Base-by-base conservation (phyloP, 345 rosid genomes). In the Eucalyptus pauciflora region DNA sequence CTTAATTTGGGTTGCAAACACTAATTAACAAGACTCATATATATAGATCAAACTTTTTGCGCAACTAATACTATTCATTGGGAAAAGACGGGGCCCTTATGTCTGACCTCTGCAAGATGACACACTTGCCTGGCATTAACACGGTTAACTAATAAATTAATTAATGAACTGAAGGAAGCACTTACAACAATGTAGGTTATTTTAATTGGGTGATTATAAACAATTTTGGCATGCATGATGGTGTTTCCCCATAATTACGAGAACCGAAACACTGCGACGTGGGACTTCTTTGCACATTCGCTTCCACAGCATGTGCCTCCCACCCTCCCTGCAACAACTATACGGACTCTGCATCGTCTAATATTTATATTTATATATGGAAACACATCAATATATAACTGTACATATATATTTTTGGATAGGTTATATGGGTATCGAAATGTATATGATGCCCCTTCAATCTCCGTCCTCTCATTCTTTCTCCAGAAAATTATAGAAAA, bases 211-310 rank as follows among this genome's bases (percentile, higher is more conserved):
- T 27, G 60, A 49, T 89, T 48, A 89, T 64, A 86, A 86, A 86
- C 62, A 85, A 85, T 64, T 85, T 50, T 50, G 93, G 96, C 93
- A 95, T 93, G 96, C 96, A 94, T 95, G 96, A 97, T 97, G 94
- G 93, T 96, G 99, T 95, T 95, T 93, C 91, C 94, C 93, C 94
- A 89, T 87, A 92, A 91, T 67, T 85, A 91, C 92, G 88, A 92
- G 93, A 92, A 91, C 87, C 89, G 88, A 91, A 91, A 90, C 92
- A 92, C 83, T 37, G 56, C 86, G 92, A 90, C 92, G 93, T 92
- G 94, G 94, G 93, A 90, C 90, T 85, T 86, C 91, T 89, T 67
- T 51, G 45, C 60, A 60, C 90, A 89, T 41, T 79, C 86, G 86
- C 41, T 86, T 67, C 81, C 51, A 5, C 89, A 60, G 91, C 97